Conservation (phyloP, 305 asterid genomes). For the Salvia sclarea region DNA sequence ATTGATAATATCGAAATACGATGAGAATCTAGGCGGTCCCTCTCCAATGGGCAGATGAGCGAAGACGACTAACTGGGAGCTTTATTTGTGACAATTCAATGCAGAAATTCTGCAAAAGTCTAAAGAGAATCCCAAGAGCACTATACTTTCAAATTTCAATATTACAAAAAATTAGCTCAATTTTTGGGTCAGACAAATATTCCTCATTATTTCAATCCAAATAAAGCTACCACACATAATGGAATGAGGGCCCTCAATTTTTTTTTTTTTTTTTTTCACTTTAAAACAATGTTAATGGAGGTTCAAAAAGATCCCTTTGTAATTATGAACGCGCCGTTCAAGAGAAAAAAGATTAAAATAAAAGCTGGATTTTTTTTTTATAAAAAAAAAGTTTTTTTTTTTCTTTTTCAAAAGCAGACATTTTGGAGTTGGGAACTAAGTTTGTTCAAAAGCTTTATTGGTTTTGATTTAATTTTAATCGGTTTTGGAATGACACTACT, state of each 20-base stretch:
- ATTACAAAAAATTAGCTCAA: slow-evolving; percentile 25
- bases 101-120: slow-evolving; percentile 40
- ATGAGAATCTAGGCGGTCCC: not conserved
- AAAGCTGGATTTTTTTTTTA: too few relatives aligned
- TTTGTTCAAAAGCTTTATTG: slow-evolving; percentile 34
- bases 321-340: slow-evolving; percentile 81
- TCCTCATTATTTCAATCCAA: slow-evolving; percentile 32
- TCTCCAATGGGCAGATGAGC: too few relatives aligned
- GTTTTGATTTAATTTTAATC: slow-evolving; percentile 27
- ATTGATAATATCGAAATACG: not conserved
- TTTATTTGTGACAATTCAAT: slow-evolving; percentile 37
- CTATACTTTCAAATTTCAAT: slow-evolving; percentile 30
- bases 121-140: slow-evolving; percentile 35
- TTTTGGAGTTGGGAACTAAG: slow-evolving; percentile 46
- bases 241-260: slow-evolving; percentile 56
- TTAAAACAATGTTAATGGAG: slow-evolving; percentile 45
- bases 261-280: slow-evolving; percentile 37
- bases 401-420: slow-evolving; percentile 21
- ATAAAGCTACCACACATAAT: slow-evolving; percentile 25
- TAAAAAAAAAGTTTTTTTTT: slow-evolving; percentile 4
- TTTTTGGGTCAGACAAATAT: slow-evolving; percentile 32
- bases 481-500: not conserved
- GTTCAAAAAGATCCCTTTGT: slow-evolving; percentile 38
- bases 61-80: not conserved
- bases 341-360: slow-evolving; percentile 35